phyloP scores from a whole-genome alignment of 2,329 filamentous ascomycete genomes.

The Rosellinia necatrix region DNA sequence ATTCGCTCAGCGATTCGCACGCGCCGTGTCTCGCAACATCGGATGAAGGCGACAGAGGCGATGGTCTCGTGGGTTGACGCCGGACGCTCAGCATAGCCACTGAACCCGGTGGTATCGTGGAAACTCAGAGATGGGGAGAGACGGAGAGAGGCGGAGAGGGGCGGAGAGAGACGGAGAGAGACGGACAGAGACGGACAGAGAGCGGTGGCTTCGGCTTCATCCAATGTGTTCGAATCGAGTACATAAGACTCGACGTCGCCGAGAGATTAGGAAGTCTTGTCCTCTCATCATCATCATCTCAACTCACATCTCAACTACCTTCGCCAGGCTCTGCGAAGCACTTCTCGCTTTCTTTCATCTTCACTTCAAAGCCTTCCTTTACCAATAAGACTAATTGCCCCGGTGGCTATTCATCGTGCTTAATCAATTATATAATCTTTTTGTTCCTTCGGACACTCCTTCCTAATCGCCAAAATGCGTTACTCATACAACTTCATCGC shows the following conservation, averaged over 20 bases:
- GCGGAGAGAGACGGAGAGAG: no score
- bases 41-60: conserved; percentile 20
- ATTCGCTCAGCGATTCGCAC: conserved; percentile 27
- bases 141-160: no score
- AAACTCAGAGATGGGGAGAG: background rate
- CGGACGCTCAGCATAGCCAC: conserved; percentile 18
- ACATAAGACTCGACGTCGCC: conserved; percentile 10
- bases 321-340: conserved; percentile 28
- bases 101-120: background rate
- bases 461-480: conserved; percentile 34
- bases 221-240: background rate
- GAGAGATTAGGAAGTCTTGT: conserved; percentile 6
- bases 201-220: no score
- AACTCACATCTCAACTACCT: conserved; percentile 16
- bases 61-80: conserved; percentile 3
- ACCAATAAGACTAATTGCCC: conserved; percentile 32
- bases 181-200: no score
- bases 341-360: conserved; percentile 14
- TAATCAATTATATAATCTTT: conserved; percentile 13
- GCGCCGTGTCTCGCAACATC: conserved; percentile 22
- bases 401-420: conserved; percentile 32
- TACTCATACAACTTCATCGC: conserved; percentile 36
- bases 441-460: background rate
- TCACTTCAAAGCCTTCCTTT: conserved; percentile 19
- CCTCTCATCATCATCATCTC: conserved; percentile 19